Evolutionary conservation across 495 filamentous ascomycete species (phyloP).

Genomic region (Talaromyces borbonicus): DNA sequence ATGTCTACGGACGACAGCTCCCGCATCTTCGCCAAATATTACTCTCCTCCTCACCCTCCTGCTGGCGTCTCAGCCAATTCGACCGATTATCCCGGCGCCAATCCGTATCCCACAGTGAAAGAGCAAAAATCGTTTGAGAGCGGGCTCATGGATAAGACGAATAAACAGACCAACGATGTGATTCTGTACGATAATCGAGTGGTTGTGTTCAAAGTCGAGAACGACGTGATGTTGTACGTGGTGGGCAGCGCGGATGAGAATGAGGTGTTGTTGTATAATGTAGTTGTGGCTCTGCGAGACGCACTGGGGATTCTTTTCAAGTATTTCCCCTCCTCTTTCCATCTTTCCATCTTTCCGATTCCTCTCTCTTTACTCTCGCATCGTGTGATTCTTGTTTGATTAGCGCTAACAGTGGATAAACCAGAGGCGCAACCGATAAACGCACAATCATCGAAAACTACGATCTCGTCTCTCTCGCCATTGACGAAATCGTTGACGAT

Average conservation of each 20-base stretch:
- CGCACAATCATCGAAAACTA: constrained; percentile 97
- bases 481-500: constrained; percentile 95
- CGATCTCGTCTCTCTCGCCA: constrained; percentile 79
- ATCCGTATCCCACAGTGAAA: constrained; percentile 83
- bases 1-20: constrained; percentile 80
- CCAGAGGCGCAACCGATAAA: constrained; percentile 90
- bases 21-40: constrained; percentile 93
- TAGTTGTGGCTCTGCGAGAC: constrained; percentile 80
- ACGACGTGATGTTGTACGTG: constrained; percentile 94
- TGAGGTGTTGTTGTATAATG: constrained; percentile 91
- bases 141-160: constrained; percentile 89
- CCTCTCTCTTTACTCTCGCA: too few relatives aligned
- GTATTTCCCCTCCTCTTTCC: constrained; percentile 27
- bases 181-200: constrained; percentile 93
- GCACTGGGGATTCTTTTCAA: constrained; percentile 86
- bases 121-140: constrained; percentile 95
- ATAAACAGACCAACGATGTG: constrained; percentile 88
- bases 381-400: too few relatives aligned
- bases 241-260: constrained; percentile 90
- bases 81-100: constrained; percentile 50
- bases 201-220: constrained; percentile 95
- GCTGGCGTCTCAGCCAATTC: constrained; percentile 39
- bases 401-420: constrained; percentile 6
- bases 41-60: constrained; percentile 72
- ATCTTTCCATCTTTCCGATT: background rate